Percentiles rank a stretch among this genome's conserved stretches.
Conservation (phyloP, 768 basidiomycete genomes). For the Termitomyces sp. region DNA sequence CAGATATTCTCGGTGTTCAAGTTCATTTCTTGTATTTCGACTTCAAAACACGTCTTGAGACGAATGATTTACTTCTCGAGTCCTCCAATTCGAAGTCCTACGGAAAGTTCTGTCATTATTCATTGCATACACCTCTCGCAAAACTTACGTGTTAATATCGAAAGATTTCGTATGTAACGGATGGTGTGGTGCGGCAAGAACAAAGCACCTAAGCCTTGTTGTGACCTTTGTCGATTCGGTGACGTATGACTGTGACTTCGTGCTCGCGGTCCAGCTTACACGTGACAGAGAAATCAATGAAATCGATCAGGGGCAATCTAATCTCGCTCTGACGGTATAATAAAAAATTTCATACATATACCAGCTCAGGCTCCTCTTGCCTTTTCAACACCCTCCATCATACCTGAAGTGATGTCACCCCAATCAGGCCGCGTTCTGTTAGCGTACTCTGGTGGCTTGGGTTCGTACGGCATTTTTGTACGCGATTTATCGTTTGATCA, state of each 20-base stretch:
- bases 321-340: neutral
- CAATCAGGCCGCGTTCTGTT: conserved; percentile 83
- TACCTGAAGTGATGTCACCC: conserved; percentile 33
- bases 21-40: neutral
- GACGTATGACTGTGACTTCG: neutral
- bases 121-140: too few relatives aligned
- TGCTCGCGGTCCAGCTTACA: neutral
- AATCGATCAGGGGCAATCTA: conserved; percentile 6
- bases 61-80: neutral
- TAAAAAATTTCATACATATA: conserved; percentile 5
- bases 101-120: neutral
- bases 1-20: neutral
- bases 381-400: neutral
- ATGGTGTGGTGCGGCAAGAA: neutral
- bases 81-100: neutral
- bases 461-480: conserved; percentile 47
- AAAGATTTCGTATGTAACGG: neutral
- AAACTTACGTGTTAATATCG: neutral
- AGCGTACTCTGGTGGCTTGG: conserved; percentile 97
- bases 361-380: neutral
- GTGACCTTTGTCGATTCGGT: neutral
- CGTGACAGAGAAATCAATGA: conserved; percentile 6
- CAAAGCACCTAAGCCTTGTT: neutral
- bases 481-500: conserved; percentile 13
- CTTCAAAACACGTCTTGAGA: neutral